phyloP scores from a whole-genome alignment of 805 yeast species.

The Starmerella sp. region DNA sequence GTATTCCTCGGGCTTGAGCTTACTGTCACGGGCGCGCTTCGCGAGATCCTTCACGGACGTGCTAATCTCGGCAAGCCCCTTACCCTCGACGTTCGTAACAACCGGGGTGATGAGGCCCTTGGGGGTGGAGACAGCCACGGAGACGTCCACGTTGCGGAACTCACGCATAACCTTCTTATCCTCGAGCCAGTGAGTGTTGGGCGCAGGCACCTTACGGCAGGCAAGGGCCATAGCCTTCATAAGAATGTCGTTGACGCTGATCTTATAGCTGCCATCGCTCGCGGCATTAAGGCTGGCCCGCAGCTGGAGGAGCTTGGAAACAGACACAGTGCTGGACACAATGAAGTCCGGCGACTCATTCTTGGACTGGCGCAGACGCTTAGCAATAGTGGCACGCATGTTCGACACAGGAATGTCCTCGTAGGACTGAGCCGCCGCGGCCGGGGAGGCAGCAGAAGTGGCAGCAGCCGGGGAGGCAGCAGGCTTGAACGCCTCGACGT shows the following conservation, averaged over 20 bases:
- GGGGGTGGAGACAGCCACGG: slow-evolving; percentile 98
- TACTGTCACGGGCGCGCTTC: slow-evolving; percentile 89
- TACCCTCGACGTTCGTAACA: slow-evolving; percentile 73
- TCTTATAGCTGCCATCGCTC: slow-evolving; percentile 75
- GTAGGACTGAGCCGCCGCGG: slow-evolving; percentile 39
- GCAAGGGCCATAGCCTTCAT: slow-evolving; percentile 93
- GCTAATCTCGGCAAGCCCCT: slow-evolving; percentile 79
- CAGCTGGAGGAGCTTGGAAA: slow-evolving; percentile 79
- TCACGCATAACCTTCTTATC: slow-evolving; percentile 83
- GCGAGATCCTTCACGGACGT: slow-evolving; percentile 81
- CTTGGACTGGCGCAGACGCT: slow-evolving; percentile 77
- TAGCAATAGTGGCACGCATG: slow-evolving; percentile 91
- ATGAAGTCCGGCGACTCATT: slow-evolving; percentile 84
- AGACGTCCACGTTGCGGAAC: slow-evolving; percentile 83
- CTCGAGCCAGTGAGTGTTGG: slow-evolving; percentile 88
- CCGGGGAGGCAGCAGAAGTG: slow-evolving; percentile 36
- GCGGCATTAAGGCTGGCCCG: slow-evolving; percentile 79
- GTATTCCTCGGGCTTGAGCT: slow-evolving; percentile 90
- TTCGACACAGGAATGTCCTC: slow-evolving; percentile 76
- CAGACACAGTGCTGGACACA: slow-evolving; percentile 77
- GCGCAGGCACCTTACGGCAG: slow-evolving; percentile 79
- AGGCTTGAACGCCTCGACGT: slow-evolving; percentile 63
- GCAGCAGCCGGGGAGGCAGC: slow-evolving; percentile 28
- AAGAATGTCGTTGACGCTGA: slow-evolving; percentile 88
- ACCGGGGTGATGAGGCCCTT: slow-evolving; percentile 95